phyloP scores from a whole-genome alignment of 129 eudicot genomes.

The Chrysanthemum lavandulifolium region DNA sequence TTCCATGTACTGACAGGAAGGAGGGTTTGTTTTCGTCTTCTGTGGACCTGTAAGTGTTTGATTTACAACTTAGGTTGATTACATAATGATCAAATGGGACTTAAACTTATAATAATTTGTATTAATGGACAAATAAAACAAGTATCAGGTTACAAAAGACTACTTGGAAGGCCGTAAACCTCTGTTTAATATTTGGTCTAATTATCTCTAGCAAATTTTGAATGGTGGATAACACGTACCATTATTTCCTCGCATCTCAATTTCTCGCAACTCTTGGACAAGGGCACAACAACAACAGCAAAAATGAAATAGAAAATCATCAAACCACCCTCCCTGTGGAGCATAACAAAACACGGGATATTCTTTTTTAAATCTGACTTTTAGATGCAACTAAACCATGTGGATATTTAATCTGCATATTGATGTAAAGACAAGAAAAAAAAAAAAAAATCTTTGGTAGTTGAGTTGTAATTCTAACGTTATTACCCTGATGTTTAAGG shows the following conservation, averaged over 20 bases:
- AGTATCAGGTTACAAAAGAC: not conserved
- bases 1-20: no score
- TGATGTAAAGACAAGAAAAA: not conserved
- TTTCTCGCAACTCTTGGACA: constrained; percentile 84
- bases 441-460: not conserved
- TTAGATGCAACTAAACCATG: not conserved
- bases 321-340: constrained; percentile 57
- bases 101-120: not conserved
- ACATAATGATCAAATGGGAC: no score
- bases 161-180: not conserved
- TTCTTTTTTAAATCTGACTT: not conserved
- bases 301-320: constrained; percentile 61
- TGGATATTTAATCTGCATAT: not conserved
- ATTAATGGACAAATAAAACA: not conserved
- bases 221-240: constrained; percentile 32
- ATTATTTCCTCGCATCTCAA: constrained; percentile 51
- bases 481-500: constrained; percentile 68
- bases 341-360: constrained; percentile 1
- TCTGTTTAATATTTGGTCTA: not conserved
- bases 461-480: not conserved
- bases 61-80: no score
- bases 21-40: no score
- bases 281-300: constrained; percentile 88
- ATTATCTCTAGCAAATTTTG: not conserved
- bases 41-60: no score